phyloP scores from a whole-genome alignment of 345 rosid species.

The Citrus australasica region DNA sequence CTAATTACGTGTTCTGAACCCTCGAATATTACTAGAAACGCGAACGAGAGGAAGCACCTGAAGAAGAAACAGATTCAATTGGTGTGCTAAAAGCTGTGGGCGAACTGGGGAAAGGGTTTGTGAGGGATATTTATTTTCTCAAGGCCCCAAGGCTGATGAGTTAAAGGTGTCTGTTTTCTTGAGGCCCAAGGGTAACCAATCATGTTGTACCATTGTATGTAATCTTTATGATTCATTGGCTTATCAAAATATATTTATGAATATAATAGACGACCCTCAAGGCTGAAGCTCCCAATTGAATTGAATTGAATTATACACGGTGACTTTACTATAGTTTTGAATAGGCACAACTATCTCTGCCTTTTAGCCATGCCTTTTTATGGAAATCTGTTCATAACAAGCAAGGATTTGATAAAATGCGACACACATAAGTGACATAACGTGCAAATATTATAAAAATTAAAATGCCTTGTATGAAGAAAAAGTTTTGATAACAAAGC shows the following conservation, averaged over 20 bases:
- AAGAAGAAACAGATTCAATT: constrained; percentile 38
- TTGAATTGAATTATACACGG: neutral
- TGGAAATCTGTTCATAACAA: too few relatives aligned
- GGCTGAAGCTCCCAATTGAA: neutral
- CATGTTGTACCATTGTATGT: neutral
- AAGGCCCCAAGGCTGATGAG: constrained; percentile 44
- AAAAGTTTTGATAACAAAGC: too few relatives aligned
- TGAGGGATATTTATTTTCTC: constrained; percentile 58
- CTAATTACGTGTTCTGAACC: neutral
- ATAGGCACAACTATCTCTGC: neutral
- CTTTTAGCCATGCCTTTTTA: neutral
- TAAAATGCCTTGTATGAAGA: too few relatives aligned
- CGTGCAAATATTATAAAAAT: too few relatives aligned
- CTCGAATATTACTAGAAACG: constrained; percentile 51
- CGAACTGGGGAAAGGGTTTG: constrained; percentile 82
- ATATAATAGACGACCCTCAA: neutral
- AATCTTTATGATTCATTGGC: neutral
- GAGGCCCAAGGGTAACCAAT: neutral
- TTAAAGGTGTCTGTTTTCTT: neutral
- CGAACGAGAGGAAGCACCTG: constrained; percentile 43
- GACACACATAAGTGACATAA: too few relatives aligned
- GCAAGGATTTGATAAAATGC: too few relatives aligned
- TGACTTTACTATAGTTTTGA: neutral
- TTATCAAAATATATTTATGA: too few relatives aligned
- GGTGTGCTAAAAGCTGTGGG: constrained; percentile 54